phyloP scores from a whole-genome alignment of 805 yeast genomes.

The Sugiyamaella chiloensis region DNA sequence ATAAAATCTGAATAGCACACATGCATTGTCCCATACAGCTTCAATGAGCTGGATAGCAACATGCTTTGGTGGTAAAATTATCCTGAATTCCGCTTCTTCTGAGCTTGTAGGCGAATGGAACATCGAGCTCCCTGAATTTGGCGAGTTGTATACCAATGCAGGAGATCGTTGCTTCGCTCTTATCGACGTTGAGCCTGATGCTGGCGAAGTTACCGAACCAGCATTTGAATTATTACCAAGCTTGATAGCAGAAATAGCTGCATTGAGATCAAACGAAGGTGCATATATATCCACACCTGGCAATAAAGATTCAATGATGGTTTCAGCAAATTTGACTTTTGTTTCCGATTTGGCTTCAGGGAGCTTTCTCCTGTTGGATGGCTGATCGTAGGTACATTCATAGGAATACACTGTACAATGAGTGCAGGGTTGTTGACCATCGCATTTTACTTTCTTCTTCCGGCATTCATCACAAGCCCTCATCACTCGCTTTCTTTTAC shows the following conservation, averaged over 20 bases:
- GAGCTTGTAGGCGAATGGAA: slow-evolving; percentile 20
- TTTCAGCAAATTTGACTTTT: slow-evolving; percentile 35
- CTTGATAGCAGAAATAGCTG: slow-evolving; percentile 5
- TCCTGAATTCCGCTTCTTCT: slow-evolving; percentile 48
- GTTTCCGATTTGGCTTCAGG: slow-evolving; percentile 36
- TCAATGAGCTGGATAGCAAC: slow-evolving; percentile 67
- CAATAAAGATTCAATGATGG: slow-evolving; percentile 35
- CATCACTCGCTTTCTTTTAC: slow-evolving; percentile 60
- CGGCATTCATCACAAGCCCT: slow-evolving; percentile 77
- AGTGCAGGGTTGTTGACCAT: slow-evolving; percentile 73
- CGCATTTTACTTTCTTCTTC: slow-evolving; percentile 74
- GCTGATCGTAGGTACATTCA: slow-evolving; percentile 79
- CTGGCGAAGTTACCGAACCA: background rate
- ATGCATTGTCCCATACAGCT: slow-evolving; percentile 81
- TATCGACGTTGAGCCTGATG: background rate
- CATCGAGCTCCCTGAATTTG: slow-evolving; percentile 7
- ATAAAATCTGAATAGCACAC: slow-evolving; percentile 79
- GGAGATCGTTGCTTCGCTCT: slow-evolving; percentile 3
- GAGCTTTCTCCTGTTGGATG: slow-evolving; percentile 52
- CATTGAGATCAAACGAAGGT: slow-evolving; percentile 11
- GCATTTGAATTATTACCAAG: background rate
- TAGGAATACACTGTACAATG: slow-evolving; percentile 86
- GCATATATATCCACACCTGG: slow-evolving; percentile 38
- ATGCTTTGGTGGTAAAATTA: slow-evolving; percentile 72
- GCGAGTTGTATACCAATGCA: slow-evolving; percentile 1